These are phyloP conservation scores for Mortierella sp. DNA, from an alignment of 371 early-diverging fungal genomes.

Conservation along the genomic window DNA sequence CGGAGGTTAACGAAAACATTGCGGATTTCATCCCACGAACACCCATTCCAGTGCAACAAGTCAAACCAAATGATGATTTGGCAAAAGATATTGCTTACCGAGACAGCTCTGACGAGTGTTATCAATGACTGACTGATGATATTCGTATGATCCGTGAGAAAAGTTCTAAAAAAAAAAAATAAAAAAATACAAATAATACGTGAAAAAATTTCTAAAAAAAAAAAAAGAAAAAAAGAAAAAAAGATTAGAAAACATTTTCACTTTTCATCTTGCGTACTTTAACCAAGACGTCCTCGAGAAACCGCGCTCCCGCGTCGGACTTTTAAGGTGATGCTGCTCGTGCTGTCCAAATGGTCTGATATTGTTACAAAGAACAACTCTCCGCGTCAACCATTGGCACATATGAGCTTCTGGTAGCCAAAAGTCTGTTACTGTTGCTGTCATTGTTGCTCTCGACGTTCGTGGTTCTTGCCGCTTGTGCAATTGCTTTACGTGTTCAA, in stretches of 20 bases:
- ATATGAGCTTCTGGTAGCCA: too few relatives aligned
- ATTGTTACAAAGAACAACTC: too few relatives aligned
- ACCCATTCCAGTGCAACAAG: neutral
- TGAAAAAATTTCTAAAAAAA: too few relatives aligned
- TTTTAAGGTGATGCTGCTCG: too few relatives aligned
- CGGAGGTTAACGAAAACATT: neutral
- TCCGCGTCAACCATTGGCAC: too few relatives aligned
- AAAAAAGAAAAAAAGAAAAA: neutral
- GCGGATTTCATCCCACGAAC: neutral
- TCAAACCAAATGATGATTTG: neutral
- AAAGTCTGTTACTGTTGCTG: neutral
- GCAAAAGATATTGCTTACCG: constrained; percentile 19
- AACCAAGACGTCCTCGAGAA: neutral
- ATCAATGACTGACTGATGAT: constrained; percentile 90
- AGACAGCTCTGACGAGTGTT: constrained; percentile 73
- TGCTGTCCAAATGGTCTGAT: too few relatives aligned
- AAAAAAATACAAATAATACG: too few relatives aligned
- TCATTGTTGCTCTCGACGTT: neutral
- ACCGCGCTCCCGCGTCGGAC: neutral
- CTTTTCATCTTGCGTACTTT: neutral
- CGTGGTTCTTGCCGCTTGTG: too few relatives aligned
- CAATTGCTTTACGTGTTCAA: neutral
- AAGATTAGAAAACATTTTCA: neutral
- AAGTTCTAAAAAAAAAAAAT: constrained; percentile 73
- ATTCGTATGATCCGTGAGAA: constrained; percentile 96